These are phyloP conservation scores for Colletotrichum sp. DNA, from an alignment of 2,329 filamentous ascomycete species.

Conservation along the genomic window DNA sequence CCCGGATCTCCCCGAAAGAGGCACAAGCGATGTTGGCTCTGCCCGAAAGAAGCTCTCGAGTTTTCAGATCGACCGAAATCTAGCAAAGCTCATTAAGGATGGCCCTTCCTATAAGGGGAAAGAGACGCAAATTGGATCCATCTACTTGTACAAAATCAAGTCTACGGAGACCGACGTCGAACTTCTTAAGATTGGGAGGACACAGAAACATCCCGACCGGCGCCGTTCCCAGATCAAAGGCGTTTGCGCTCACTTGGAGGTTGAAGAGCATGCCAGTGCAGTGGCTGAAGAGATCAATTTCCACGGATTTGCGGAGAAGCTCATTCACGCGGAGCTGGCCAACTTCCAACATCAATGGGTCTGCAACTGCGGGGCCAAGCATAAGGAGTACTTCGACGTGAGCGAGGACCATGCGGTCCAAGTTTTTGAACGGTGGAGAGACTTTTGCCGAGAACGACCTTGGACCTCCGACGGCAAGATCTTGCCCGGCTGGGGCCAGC, in stretches of 20 bases:
- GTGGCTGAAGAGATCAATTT: neutral
- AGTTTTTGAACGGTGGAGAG: neutral
- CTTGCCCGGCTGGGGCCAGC: neutral
- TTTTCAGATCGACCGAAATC: neutral
- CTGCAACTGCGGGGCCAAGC: neutral
- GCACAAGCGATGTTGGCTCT: neutral
- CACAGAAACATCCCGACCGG: neutral
- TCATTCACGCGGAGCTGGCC: neutral
- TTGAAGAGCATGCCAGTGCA: neutral
- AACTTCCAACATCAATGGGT: neutral
- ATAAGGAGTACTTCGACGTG: slow-evolving; percentile 1
- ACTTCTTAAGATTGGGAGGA: neutral
- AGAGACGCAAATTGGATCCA: neutral
- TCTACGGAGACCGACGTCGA: neutral
- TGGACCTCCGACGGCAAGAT: neutral
- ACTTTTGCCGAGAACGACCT: neutral
- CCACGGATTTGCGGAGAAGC: neutral
- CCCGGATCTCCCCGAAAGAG: neutral
- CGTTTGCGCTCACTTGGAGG: neutral
- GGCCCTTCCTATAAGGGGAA: neutral
- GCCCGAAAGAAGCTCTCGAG: neutral
- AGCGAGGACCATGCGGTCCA: neutral
- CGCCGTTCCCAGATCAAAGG: neutral
- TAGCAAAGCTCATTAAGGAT: neutral
- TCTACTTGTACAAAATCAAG: neutral